These are phyloP conservation scores for Scleroderma bovista DNA, from an alignment of 768 basidiomycete genomes.

Conservation along the genomic window DNA sequence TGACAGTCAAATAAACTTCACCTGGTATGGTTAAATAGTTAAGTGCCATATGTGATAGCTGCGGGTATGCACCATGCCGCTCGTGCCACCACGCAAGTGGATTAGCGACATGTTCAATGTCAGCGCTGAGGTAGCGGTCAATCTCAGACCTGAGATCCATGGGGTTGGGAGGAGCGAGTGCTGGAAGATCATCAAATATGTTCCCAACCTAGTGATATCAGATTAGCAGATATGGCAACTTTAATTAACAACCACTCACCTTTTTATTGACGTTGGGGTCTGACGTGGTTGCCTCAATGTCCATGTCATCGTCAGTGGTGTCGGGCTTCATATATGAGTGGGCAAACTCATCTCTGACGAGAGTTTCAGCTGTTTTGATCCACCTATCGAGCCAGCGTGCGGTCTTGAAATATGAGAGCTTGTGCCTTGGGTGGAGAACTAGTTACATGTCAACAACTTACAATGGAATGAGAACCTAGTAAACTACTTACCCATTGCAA, in stretches of 20 bases:
- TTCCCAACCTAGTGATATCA: conserved; percentile 9
- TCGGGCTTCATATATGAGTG: background rate
- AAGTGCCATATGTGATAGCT: conserved; percentile 29
- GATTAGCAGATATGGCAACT: background rate
- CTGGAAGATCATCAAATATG: conserved; percentile 27
- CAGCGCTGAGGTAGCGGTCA: conserved; percentile 22
- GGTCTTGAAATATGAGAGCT: conserved; percentile 23
- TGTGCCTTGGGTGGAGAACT: conserved; percentile 28
- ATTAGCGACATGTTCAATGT: conserved; percentile 19
- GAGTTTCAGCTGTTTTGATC: conserved; percentile 19
- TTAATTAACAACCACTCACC: too few relatives aligned
- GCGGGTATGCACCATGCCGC: conserved; percentile 16
- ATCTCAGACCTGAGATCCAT: conserved; percentile 22
- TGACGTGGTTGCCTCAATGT: background rate
- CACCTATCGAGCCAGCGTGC: conserved; percentile 20
- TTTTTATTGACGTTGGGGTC: too few relatives aligned
- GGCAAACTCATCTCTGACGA: conserved; percentile 17
- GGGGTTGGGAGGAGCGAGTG: conserved; percentile 10
- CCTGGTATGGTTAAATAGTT: conserved; percentile 30
- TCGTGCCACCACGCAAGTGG: conserved; percentile 29
- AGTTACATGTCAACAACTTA: background rate
- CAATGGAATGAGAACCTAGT: background rate
- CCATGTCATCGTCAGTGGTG: background rate
- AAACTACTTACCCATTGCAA: background rate
- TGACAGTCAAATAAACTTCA: conserved; percentile 13